A percentile compares a stretch with the other conserved stretches of the same genome.
Evolutionary conservation across 2,329 filamentous ascomycete genomes (phyloP).

Genomic region (Colletotrichum tamarilloi): DNA sequence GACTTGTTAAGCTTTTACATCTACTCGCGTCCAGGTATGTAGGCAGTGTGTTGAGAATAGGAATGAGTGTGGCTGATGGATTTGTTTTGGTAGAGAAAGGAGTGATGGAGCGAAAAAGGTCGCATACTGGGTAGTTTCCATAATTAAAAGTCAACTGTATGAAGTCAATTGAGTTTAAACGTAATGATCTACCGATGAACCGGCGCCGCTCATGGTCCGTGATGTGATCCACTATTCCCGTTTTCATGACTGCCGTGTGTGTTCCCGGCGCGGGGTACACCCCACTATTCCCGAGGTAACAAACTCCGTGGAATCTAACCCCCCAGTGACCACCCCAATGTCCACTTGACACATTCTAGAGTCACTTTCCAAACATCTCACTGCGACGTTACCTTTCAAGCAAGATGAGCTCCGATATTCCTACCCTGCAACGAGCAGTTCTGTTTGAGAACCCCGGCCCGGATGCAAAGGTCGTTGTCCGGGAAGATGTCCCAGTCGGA

Average conservation of each 20-base stretch:
- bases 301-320: not conserved
- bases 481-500: constrained; percentile 18
- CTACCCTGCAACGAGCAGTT: constrained; percentile 8
- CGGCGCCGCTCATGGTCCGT: not conserved
- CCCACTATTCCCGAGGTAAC: not conserved
- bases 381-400: not conserved
- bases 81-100: not conserved
- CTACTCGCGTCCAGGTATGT: not conserved
- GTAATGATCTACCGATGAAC: not conserved
- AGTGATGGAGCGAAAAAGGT: not conserved
- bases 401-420: not conserved
- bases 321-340: not conserved
- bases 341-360: not conserved
- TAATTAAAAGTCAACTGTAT: not conserved
- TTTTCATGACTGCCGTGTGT: not conserved
- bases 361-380: not conserved
- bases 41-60: not conserved
- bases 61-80: not conserved
- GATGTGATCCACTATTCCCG: not conserved
- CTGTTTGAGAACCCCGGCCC: constrained; percentile 27
- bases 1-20: not conserved
- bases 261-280: not conserved
- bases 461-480: not conserved
- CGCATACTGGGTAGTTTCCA: not conserved
- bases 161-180: not conserved